These are phyloP conservation scores for Microstegium vimineum DNA, from an alignment of 176 grass and related monocot genomes.

Conservation along the genomic window DNA sequence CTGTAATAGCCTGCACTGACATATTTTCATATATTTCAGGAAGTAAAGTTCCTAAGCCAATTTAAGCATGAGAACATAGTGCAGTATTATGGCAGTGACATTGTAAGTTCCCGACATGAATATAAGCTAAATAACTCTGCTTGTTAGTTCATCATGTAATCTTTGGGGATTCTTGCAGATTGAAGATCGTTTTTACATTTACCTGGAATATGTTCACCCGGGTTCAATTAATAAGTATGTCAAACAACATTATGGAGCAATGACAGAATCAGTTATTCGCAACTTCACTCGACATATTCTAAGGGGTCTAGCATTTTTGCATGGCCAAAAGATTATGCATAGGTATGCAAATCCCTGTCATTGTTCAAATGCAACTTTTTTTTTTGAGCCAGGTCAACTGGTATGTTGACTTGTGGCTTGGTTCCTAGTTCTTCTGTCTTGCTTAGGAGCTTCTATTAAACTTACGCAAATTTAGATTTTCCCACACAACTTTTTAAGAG, in stretches of 20 bases:
- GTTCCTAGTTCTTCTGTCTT: neutral
- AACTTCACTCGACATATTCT: constrained; percentile 97
- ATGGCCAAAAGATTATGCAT: constrained; percentile 85
- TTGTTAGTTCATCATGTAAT: neutral
- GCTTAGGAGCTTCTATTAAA: constrained; percentile 13
- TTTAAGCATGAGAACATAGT: constrained; percentile 95
- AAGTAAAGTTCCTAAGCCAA: constrained; percentile 93
- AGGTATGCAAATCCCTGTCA: constrained; percentile 25
- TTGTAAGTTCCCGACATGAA: constrained; percentile 53
- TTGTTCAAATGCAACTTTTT: constrained; percentile 15
- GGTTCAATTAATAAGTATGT: constrained; percentile 98
- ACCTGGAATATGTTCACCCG: constrained; percentile 94
- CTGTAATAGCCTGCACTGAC: neutral
- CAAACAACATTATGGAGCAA: constrained; percentile 77
- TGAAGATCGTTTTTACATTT: constrained; percentile 95
- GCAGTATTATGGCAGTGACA: constrained; percentile 94
- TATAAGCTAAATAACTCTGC: neutral
- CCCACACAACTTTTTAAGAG: neutral
- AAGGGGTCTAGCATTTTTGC: constrained; percentile 78
- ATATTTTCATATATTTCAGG: constrained; percentile 60
- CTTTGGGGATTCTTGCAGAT: constrained; percentile 33
- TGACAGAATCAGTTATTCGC: constrained; percentile 89
- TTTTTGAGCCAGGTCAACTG: constrained; percentile 16
- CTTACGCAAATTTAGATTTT: constrained; percentile 18
- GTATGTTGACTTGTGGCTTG: neutral